phyloP scores from a whole-genome alignment of 768 basidiomycete species.

The Russula griseocarnosa region DNA sequence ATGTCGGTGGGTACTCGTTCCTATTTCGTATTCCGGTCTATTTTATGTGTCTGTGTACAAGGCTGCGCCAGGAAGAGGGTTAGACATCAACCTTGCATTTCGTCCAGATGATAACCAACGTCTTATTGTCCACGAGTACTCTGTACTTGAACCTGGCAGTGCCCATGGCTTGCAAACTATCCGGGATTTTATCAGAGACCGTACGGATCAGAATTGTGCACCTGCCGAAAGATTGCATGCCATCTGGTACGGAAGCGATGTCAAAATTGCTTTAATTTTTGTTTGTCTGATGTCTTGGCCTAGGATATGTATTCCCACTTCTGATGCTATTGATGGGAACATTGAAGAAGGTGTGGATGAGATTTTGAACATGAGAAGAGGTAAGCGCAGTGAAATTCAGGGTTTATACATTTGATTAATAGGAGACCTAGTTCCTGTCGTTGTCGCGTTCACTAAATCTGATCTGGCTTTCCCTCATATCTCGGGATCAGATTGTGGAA shows the following conservation, averaged over 20 bases:
- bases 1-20: neutral
- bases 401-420: neutral
- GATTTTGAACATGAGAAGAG: neutral
- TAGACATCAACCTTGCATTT: neutral
- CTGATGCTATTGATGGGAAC: neutral
- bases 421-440: neutral
- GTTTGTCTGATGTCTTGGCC: neutral
- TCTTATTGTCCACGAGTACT: neutral
- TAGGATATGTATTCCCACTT: neutral
- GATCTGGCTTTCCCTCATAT: neutral
- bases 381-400: neutral
- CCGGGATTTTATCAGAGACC: neutral
- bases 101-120: neutral
- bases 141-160: neutral
- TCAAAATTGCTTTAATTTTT: neutral
- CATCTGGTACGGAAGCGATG: constrained; percentile 1
- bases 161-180: neutral
- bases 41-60: neutral
- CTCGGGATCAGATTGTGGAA: neutral
- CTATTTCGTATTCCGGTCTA: neutral
- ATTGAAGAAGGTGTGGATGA: neutral
- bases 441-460: constrained; percentile 7
- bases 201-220: neutral
- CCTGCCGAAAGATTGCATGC: neutral
- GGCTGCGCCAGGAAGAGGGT: neutral